A percentile compares a stretch with the other conserved stretches of the same genome.
Evolutionary conservation across 202 grass and related monocot species (phyloP).

Genomic region (Saccharum hybrid): DNA sequence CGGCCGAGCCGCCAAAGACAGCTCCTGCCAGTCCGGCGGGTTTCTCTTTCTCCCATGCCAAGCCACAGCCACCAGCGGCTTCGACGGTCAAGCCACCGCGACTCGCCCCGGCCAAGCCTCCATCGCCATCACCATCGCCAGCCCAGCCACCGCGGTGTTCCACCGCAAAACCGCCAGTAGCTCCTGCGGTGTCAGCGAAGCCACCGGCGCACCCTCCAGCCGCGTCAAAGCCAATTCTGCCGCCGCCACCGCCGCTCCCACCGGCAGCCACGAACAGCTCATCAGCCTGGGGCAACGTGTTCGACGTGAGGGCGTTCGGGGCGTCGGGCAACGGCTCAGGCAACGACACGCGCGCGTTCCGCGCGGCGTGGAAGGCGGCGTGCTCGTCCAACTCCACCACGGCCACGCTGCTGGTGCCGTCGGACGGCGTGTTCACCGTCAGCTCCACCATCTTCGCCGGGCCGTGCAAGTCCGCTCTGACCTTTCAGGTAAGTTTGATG

Average conservation of each 20-base stretch:
- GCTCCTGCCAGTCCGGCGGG: too few relatives aligned
- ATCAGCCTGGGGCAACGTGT: constrained; percentile 16
- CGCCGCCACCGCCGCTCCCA: background rate
- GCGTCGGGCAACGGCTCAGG: too few relatives aligned
- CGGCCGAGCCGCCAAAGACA: too few relatives aligned
- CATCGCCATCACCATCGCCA: background rate
- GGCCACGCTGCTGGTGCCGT: constrained; percentile 62
- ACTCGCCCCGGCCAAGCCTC: constrained; percentile 11
- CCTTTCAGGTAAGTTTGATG: constrained; percentile 54
- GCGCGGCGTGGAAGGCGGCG: constrained; percentile 65
- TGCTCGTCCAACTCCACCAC: constrained; percentile 37
- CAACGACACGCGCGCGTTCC: too few relatives aligned
- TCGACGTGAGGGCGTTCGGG: background rate
- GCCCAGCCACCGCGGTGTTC: background rate
- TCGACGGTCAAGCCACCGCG: background rate
- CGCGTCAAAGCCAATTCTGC: background rate
- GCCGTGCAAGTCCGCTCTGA: constrained; percentile 53
- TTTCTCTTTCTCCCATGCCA: too few relatives aligned
- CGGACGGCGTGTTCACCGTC: constrained; percentile 75
- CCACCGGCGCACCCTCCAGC: constrained; percentile 22
- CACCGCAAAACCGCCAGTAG: background rate
- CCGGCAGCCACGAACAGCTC: constrained; percentile 12
- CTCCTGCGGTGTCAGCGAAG: background rate
- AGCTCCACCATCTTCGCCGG: constrained; percentile 71
- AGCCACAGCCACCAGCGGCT: too few relatives aligned